phyloP scores from a whole-genome alignment of 2,329 filamentous ascomycete genomes.

The Trichoderma sp. region DNA sequence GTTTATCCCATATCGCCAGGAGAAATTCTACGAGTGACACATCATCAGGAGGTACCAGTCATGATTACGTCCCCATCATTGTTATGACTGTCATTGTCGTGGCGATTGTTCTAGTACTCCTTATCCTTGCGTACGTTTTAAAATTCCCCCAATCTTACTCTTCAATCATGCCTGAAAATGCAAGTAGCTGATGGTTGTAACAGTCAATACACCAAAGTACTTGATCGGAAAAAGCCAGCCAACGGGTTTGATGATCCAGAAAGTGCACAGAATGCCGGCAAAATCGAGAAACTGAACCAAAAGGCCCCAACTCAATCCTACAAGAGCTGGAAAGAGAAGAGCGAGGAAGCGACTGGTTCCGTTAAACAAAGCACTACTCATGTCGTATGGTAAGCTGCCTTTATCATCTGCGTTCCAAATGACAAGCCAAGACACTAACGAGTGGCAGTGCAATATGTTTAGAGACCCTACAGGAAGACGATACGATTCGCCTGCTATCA shows the following conservation, averaged over 20 bases:
- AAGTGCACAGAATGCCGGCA: neutral
- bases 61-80: conserved; percentile 2
- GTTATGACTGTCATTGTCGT: neutral
- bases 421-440: neutral
- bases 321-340: conserved; percentile 5
- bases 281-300: neutral
- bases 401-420: neutral
- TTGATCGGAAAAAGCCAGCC: neutral
- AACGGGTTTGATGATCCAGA: neutral
- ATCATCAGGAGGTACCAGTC: neutral
- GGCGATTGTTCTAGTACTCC: neutral
- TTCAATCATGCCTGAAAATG: too few relatives aligned
- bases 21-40: neutral
- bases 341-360: neutral
- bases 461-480: conserved; percentile 20
- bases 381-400: neutral
- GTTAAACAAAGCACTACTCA: neutral
- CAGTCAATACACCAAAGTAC: neutral
- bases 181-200: neutral
- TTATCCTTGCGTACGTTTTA: conserved; percentile 1
- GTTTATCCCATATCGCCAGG: neutral
- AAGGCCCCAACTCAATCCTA: neutral
- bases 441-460: conserved; percentile 24
- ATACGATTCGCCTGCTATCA: conserved; percentile 21
- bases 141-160: too few relatives aligned